Evolutionary conservation across 257 asterid genomes (phyloP), one percentile per base, ranked within the genome.

Genomic region (Misopates orontium): DNA sequence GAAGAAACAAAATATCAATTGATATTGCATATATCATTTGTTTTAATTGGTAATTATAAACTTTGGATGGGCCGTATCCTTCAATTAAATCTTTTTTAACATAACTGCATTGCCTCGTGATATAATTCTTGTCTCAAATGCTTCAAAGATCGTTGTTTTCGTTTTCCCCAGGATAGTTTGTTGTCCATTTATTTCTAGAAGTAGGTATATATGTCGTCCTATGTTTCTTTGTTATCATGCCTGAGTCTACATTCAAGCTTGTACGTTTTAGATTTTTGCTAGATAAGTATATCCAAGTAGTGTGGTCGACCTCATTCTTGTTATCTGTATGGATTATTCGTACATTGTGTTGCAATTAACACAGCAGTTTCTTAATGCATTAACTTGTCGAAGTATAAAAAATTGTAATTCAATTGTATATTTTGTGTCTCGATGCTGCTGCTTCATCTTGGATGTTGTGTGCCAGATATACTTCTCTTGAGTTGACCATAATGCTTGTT

Each of bases 371-470:
- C 28, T 14, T 17, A 17, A 18, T 40, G 47, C 71, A 49, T 32
- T 52, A 39, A 16, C 42, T 64, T 32, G n/a, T 47, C 23, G 21
- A 51, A 60, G 36, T 49, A 10, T 32, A 20, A 15, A 23, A 57
- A 68, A 15, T 52, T 23, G 28, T 4, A 16, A 23, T 48, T 9
- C 8, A 28, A 45, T 45, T n/a, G 51, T 45, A 45, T 13, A 45
- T 28, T 28, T 53, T 18, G 23, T 23, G 10, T 56, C 57, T 53
- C 18, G 20, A 12, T 6, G 42, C 1, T 28, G 64, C 57, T 56
- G 44, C 20, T 68, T 49, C 49, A 53, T 32, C 32, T 60, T 39
- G 57, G 56, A 60, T 47, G 13, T 44, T 23, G n/a, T 16, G 16
- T 49, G n/a, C 22, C 31, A 59, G 13, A 15, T 52, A 44, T 15